Evolutionary conservation across 257 asterid species (phyloP), one percentile per base, ranked within the genome.

Genomic region (Capsicum rhomboideum): DNA sequence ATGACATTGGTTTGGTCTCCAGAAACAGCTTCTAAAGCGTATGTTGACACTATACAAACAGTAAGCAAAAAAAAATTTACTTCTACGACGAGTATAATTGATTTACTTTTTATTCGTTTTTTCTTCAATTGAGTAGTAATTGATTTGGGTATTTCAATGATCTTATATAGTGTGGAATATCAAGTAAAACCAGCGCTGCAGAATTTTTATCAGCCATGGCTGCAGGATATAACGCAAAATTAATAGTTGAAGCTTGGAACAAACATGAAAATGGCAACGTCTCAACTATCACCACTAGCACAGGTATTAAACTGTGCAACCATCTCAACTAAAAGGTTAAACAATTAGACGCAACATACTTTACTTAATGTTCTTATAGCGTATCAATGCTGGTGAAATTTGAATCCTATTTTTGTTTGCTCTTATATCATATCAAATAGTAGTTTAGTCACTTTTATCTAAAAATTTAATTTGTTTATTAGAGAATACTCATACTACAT

Each of bases 1-100:
- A 89, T 89, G 91, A 87, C 84, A 87, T 55, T 74, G 59, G 82
- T 82, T 20, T 89, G 90, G 91, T 87, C 85, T 82, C 89, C 91
- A 34, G 83, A 89, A 44, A 87, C 82, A 29, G 89, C 91, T 81
- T 84, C 83, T 71, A 84, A 82, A 10, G 85, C 91, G 0, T 87
- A 85, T 50, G 17, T 89, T 66, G 90, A 85, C 18, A 85, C 89
- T 13, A 74, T 84, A 13, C 86, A 72, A 87, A 77, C 34, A 2
- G 89, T 85, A 84, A 71, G 87, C 13, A 81, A 12, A n/a, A 29
- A 17, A 17, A 8, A 0, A 63, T 8, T 53, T 53, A 6, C 18
- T 52, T 50, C 18, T 52, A 13, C 7, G n/a, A n/a, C n/a, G n/a
- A n/a, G n/a, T n/a, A n/a, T n/a, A n/a, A n/a, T n/a, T 13, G 13